Evolutionary conservation across 148 eudicot species (phyloP), one percentile per base, ranked within the genome.

Genomic region (Limonium bicolor): DNA sequence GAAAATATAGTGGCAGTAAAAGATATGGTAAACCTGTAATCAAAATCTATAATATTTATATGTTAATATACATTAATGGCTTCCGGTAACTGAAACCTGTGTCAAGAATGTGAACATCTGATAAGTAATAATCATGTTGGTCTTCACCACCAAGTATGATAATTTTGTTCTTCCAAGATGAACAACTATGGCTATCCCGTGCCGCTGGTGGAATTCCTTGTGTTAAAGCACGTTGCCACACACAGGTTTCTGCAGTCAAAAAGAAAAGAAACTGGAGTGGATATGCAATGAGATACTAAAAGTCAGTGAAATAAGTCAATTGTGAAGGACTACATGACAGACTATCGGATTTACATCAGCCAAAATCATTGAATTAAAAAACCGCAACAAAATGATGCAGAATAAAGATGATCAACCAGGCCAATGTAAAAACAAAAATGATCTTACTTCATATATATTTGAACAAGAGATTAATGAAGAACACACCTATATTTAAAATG

Each of bases 101-200:
- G 63, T 90, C 97, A 58, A 90, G 87, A 38, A 84, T 64, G 50
- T 90, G 85, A 54, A 90, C 93, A 67, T 80, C 88, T 46, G 86
- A 78, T 38, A 80, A 66, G 65, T 80, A 88, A 52, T 77, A 80
- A 65, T 76, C 78, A 53, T 47, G 64, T 24, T 68, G 55, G 31
- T 90, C 95, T 84, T 84, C 87, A 41, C 97, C 97, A 26, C 95
- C 97, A 55, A 90, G 75, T 13, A 90, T 76, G 44, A 90, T 65
- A 14, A 90, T 64, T 61, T 71, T 84, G 63, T 75, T 84, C 59
- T 59, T 81, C 93, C 95, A 90, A 56, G 95, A 60, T 32, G 84
- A 77, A 64, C 97, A 90, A 20, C 85, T 72, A 69, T 90, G 97
- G 50, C 95, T 84, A 30, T 77, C 87, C 20, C 97, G 83, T 51